Conservation (phyloP, 2,329 filamentous ascomycete genomes). For the Metarhizium robertsii region DNA sequence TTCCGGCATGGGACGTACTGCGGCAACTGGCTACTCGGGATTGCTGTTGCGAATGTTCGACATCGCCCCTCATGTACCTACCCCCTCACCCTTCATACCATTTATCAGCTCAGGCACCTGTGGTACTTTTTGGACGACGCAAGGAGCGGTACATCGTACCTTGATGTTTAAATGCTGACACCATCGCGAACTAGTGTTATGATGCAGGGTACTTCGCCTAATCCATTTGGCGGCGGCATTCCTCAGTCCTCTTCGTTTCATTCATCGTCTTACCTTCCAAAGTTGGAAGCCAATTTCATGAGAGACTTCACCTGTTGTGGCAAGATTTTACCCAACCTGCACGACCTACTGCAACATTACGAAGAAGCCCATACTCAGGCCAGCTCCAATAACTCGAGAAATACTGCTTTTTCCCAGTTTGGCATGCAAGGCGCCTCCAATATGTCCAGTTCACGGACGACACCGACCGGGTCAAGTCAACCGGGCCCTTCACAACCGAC, state of each 20-base stretch:
- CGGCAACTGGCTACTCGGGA: not conserved
- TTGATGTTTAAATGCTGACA: not conserved
- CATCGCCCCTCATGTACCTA: not conserved
- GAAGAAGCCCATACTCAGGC: slow-evolving; percentile 85
- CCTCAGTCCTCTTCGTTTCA: slow-evolving; percentile 92
- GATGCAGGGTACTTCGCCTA: slow-evolving; percentile 95
- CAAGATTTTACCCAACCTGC: slow-evolving; percentile 77
- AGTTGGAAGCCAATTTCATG: slow-evolving; percentile 96
- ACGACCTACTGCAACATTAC: slow-evolving; percentile 93
- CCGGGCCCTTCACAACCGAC: slow-evolving; percentile 15
- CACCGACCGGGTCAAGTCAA: slow-evolving; percentile 20
- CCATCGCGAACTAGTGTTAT: slow-evolving; percentile 56
- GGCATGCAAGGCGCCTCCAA: slow-evolving; percentile 22
- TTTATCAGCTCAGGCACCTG: not conserved
- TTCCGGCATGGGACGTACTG: not conserved
- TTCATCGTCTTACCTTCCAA: slow-evolving; percentile 91
- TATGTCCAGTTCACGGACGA: slow-evolving; percentile 23
- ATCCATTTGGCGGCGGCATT: slow-evolving; percentile 35
- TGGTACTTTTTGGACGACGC: not conserved
- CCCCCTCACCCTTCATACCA: not conserved
- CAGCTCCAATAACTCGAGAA: slow-evolving; percentile 31
- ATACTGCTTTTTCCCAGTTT: slow-evolving; percentile 32
- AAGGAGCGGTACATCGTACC: not conserved
- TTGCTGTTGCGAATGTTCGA: not conserved
- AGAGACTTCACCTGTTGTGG: slow-evolving; percentile 94